Base-by-base conservation (phyloP, 2,329 filamentous ascomycete genomes). In the Colletotrichum gloeosporioides region DNA sequence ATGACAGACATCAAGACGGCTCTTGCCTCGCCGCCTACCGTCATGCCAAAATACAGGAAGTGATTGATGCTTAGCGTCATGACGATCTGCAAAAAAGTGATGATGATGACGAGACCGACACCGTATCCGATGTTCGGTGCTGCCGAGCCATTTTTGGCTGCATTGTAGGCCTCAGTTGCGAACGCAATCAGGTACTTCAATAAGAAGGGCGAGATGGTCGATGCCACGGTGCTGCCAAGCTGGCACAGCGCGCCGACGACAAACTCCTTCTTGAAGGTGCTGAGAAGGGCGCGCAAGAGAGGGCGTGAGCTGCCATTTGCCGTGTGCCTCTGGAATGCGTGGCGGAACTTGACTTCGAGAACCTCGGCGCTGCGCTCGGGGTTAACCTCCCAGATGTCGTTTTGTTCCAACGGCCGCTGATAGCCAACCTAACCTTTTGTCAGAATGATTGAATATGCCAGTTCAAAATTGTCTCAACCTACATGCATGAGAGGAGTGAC, bases 1-100 rank as follows among this genome's bases (percentile, higher is more conserved):
- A 99, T 95, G 74, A 96, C 86, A 25, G 94, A 92, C 79, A 98
- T 98, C 59, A 99, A 86, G 0, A 95, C 93, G 1, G 93, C 95
- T 82, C 96, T 91, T 8, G 92, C 87, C 85, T 98, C 93, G 0
- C 95, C 96, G 78, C 96, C 96, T 53, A 97, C 92, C 86, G 97
- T 93, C 94, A 98, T 98, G 25, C 96, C 95, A n/a, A 93, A 92
- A 81, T 96, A 99, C 81, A 98, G 93, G 85, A 98, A 98, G 81
- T 98, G 96, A 81, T 96, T 98, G 4, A 93, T 95, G 29, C 92
- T 92, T 77, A 98, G 82, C 82, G 94, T 96, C 84, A 98, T 95
- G 15, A 93, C 82, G n/a, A 96, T 88, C 83, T 98, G 96, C 95
- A 99, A 96, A 55, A 89, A 84, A 1, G 95, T 96, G 72, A 99